Conservation (phyloP, 2,329 filamentous ascomycete genomes). For the Penicillium sp. region DNA sequence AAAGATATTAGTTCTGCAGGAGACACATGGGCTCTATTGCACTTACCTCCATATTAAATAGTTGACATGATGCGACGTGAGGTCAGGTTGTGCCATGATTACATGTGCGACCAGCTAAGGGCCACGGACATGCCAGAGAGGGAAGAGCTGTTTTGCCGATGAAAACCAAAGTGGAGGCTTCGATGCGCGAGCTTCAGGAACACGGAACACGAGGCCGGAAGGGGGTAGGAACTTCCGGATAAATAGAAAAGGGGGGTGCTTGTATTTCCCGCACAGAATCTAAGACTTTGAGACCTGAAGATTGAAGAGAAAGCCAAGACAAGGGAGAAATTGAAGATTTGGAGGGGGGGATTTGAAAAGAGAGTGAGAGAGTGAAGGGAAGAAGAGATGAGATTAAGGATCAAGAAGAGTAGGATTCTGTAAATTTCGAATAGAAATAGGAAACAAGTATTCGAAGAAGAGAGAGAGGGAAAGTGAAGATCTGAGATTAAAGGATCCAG, state of each 20-base stretch:
- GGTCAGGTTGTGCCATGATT: slow-evolving; percentile 44
- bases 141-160: slow-evolving; percentile 28
- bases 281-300: background rate
- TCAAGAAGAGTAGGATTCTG: background rate
- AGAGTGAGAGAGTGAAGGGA: slow-evolving; percentile 7
- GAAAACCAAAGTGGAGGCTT: slow-evolving; percentile 24
- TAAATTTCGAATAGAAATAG: background rate
- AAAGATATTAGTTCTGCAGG: slow-evolving; percentile 19
- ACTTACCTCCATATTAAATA: slow-evolving; percentile 66
- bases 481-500: slow-evolving; percentile 16
- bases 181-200: slow-evolving; percentile 7
- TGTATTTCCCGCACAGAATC: background rate
- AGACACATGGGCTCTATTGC: background rate
- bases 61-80: slow-evolving; percentile 60
- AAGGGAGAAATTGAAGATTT: slow-evolving; percentile 6
- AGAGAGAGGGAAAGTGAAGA: slow-evolving; percentile 14
- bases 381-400: background rate
- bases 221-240: background rate
- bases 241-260: slow-evolving; percentile 1
- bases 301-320: slow-evolving; percentile 6
- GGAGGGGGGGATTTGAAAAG: slow-evolving; percentile 2
- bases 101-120: slow-evolving; percentile 38
- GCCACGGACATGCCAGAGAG: slow-evolving; percentile 31
- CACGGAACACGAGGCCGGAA: slow-evolving; percentile 10
- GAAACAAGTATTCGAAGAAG: background rate